A percentile compares a stretch with the other conserved stretches of the same genome.
These are phyloP conservation scores for Zizania latifolia DNA, from an alignment of 176 grass and related monocot genomes.

Conservation along the genomic window DNA sequence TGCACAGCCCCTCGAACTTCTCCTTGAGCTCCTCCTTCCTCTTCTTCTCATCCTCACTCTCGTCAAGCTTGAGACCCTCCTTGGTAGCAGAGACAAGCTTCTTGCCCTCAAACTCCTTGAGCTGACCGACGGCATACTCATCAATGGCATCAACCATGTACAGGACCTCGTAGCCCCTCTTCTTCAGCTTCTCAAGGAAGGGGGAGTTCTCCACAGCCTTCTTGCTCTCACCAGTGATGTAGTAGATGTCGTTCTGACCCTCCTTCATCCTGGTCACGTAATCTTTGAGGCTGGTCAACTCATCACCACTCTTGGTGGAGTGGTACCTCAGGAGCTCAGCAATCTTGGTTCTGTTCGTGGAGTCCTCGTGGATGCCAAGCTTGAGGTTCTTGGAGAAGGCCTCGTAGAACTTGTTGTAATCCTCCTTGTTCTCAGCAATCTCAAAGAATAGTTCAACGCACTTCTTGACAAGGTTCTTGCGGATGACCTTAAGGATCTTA, in stretches of 20 bases:
- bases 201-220: constrained; percentile 92
- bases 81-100: constrained; percentile 80
- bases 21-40: constrained; percentile 68
- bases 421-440: constrained; percentile 91
- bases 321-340: constrained; percentile 77
- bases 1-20: constrained; percentile 84
- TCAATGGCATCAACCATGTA: constrained; percentile 81
- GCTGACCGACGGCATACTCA: constrained; percentile 70
- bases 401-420: constrained; percentile 86
- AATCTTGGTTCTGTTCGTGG: constrained; percentile 64
- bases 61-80: constrained; percentile 77
- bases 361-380: constrained; percentile 74
- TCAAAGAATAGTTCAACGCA: constrained; percentile 92
- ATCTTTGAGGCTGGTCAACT: constrained; percentile 80
- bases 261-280: constrained; percentile 93
- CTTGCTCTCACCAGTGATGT: constrained; percentile 92
- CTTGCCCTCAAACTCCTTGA: constrained; percentile 85
- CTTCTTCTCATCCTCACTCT: constrained; percentile 77
- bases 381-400: constrained; percentile 90
- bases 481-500: constrained; percentile 80
- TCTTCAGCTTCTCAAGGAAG: constrained; percentile 80
- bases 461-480: constrained; percentile 87
- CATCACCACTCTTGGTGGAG: constrained; percentile 85
- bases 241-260: constrained; percentile 76
- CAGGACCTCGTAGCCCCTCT: constrained; percentile 71